phyloP scores from a whole-genome alignment of 2,329 filamentous ascomycete species.

The Elsinoe arachidis region DNA sequence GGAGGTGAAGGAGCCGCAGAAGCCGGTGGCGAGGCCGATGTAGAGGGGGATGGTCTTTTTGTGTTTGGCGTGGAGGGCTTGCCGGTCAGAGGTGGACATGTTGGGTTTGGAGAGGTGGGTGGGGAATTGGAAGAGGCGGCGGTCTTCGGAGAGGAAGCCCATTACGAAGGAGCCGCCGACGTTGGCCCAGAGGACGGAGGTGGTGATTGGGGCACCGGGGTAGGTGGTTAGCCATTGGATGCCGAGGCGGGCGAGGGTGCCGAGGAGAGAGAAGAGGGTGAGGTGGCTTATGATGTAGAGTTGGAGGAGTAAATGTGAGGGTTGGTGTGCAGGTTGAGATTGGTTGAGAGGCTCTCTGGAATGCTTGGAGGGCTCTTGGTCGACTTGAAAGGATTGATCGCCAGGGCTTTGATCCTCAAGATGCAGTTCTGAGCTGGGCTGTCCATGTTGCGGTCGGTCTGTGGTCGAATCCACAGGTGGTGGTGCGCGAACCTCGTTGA shows the following conservation, averaged over 20 bases:
- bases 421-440: background rate
- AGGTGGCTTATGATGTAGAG: slow-evolving; percentile 68
- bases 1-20: slow-evolving; percentile 82
- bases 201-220: slow-evolving; percentile 64
- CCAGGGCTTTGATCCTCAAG: background rate
- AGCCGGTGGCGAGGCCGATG: slow-evolving; percentile 75
- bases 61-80: slow-evolving; percentile 35
- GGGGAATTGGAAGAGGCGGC: slow-evolving; percentile 62
- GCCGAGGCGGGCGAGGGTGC: slow-evolving; percentile 74
- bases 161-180: slow-evolving; percentile 72
- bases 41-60: slow-evolving; percentile 88
- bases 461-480: slow-evolving; percentile 15
- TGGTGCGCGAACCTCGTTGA: slow-evolving; percentile 17
- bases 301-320: slow-evolving; percentile 17
- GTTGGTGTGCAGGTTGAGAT: background rate
- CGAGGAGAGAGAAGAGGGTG: slow-evolving; percentile 74
- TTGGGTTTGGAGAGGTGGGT: slow-evolving; percentile 42
- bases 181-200: slow-evolving; percentile 78
- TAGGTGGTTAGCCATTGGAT: slow-evolving; percentile 73
- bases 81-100: slow-evolving; percentile 29
- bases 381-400: slow-evolving; percentile 14
- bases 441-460: background rate
- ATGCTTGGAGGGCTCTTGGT: slow-evolving; percentile 23
- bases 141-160: slow-evolving; percentile 77
- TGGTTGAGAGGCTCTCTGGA: slow-evolving; percentile 42